Percentiles rank a stretch among this genome's conserved stretches.
These are phyloP conservation scores for Alectoria sarmentosa DNA, from an alignment of 495 filamentous ascomycete genomes.

Conservation along the genomic window DNA sequence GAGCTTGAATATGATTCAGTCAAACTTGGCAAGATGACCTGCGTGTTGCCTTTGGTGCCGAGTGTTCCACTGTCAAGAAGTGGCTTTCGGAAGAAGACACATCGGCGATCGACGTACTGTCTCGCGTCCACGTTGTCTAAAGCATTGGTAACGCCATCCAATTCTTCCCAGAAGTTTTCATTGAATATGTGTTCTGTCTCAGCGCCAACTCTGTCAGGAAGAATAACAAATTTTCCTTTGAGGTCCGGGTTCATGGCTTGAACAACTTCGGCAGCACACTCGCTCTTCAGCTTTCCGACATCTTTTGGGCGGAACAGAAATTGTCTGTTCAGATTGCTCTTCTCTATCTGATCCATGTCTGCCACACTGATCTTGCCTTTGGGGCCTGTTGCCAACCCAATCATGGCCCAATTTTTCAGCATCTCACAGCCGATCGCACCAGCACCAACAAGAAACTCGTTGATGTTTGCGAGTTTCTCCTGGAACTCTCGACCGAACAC, in stretches of 20 bases:
- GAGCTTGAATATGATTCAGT: conserved; percentile 99
- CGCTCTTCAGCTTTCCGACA: conserved; percentile 95
- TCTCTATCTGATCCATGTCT: conserved; percentile 98
- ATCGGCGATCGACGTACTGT: conserved; percentile 94
- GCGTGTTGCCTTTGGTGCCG: conserved; percentile 96
- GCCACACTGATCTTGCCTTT: conserved; percentile 86
- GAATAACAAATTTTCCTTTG: conserved; percentile 68
- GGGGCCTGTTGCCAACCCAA: conserved; percentile 83
- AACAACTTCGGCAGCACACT: conserved; percentile 82
- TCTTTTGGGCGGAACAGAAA: conserved; percentile 94
- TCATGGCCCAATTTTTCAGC: conserved; percentile 99
- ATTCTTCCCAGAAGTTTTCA: conserved; percentile 84
- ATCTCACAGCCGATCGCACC: conserved; percentile 99
- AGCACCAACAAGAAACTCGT: conserved; percentile 90
- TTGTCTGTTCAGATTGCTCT: conserved; percentile 97
- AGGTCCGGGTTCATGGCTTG: conserved; percentile 94
- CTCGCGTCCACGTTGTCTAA: conserved; percentile 97
- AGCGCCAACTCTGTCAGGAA: conserved; percentile 82
- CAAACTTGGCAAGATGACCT: conserved; percentile 82
- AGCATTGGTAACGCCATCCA: conserved; percentile 94
- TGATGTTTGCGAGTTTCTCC: conserved; percentile 82
- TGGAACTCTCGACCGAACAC: conserved; percentile 94
- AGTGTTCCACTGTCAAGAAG: conserved; percentile 94
- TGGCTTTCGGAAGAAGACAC: conserved; percentile 97
- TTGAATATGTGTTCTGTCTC: conserved; percentile 96